Evolutionary conservation across 2,329 filamentous ascomycete genomes (phyloP).

Genomic region (Raffaelea arxii): DNA sequence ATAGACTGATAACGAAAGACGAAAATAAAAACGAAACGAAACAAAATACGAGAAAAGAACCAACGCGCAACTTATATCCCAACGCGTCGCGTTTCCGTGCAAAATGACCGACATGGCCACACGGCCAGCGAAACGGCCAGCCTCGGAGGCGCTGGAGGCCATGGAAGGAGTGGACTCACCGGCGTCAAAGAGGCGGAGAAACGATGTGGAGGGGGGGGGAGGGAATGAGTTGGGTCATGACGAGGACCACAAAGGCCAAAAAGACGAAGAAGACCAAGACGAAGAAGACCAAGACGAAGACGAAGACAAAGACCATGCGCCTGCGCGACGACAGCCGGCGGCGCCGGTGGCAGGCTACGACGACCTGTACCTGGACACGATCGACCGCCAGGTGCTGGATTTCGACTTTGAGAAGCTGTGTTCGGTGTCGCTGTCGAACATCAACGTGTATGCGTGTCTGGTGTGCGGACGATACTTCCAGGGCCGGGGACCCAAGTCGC

Average conservation of each 20-base stretch:
- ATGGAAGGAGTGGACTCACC: constrained; percentile 44
- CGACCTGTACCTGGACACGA: constrained; percentile 95
- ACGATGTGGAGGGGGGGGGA: background rate
- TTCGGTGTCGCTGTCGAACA: constrained; percentile 90
- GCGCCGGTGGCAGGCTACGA: constrained; percentile 82
- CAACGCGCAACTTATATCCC: no score
- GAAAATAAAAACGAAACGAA: no score
- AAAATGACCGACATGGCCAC: constrained; percentile 25
- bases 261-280: constrained; percentile 17
- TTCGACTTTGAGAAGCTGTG: constrained; percentile 99
- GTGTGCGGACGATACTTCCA: constrained; percentile 98
- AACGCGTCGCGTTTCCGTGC: background rate
- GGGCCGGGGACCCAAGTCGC: constrained; percentile 83
- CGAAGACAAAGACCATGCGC: constrained; percentile 29
- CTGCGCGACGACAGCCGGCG: constrained; percentile 48
- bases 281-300: constrained; percentile 26
- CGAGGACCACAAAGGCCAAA: constrained; percentile 13
- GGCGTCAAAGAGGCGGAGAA: constrained; percentile 38
- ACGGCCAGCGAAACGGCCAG: constrained; percentile 50
- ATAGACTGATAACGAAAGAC: no score
- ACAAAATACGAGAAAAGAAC: no score
- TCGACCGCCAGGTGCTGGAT: constrained; percentile 84
- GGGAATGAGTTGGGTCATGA: constrained; percentile 16
- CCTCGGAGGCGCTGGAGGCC: constrained; percentile 51
- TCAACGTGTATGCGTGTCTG: constrained; percentile 96